Percentiles rank a stretch among this genome's conserved stretches.
Conservation (phyloP, 75 land plant species). For the Pseudotsuga menziesii region DNA sequence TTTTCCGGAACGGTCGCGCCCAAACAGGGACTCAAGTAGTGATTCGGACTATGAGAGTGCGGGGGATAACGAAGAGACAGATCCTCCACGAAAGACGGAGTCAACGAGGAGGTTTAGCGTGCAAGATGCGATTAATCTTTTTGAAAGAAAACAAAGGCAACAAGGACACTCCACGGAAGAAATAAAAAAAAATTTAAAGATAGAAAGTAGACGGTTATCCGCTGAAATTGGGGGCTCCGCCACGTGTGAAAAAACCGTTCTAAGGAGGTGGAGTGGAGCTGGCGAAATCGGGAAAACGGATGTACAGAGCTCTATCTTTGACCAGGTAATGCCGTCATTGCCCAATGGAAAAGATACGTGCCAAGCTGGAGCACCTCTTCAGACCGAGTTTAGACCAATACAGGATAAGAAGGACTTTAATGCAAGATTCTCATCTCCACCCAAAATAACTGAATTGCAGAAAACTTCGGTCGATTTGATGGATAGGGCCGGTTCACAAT, state of each 20-base stretch:
- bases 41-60: slow-evolving; percentile 27
- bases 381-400: slow-evolving; percentile 1
- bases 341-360: neutral
- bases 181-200: neutral
- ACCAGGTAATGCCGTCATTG: neutral
- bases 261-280: slow-evolving; percentile 79
- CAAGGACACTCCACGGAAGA: slow-evolving; percentile 3
- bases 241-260: slow-evolving; percentile 42
- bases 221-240: slow-evolving; percentile 14
- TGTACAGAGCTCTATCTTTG: neutral
- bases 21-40: slow-evolving; percentile 18
- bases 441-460: slow-evolving; percentile 3
- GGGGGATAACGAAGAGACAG: slow-evolving; percentile 33
- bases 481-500: neutral
- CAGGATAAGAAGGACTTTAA: neutral
- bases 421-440: neutral
- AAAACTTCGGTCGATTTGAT: neutral
- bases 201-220: slow-evolving; percentile 17
- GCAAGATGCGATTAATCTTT: slow-evolving; percentile 76
- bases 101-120: slow-evolving; percentile 53
- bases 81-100: slow-evolving; percentile 26
- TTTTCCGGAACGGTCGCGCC: slow-evolving; percentile 39
- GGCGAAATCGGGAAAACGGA: slow-evolving; percentile 1
- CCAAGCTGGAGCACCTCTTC: neutral
- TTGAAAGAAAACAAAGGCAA: slow-evolving; percentile 57